Evolutionary conservation across 768 basidiomycete species (phyloP).

Genomic region (Pluteus cervinus): DNA sequence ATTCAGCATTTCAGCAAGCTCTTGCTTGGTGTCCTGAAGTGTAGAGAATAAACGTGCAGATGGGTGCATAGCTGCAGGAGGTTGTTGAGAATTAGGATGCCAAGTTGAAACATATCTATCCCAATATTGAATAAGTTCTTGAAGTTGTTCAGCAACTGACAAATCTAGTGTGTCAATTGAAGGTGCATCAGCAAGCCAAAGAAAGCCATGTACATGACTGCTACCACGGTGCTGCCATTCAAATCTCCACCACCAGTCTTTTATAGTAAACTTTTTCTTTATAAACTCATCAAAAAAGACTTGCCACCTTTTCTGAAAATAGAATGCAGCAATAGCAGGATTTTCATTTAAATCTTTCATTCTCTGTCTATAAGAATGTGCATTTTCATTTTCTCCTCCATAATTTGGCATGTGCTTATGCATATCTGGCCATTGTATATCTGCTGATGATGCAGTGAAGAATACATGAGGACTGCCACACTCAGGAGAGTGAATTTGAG

Average conservation of each 20-base stretch:
- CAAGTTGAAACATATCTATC: too few species aligned
- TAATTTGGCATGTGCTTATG: constrained; percentile 21
- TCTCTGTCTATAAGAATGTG: constrained; percentile 6
- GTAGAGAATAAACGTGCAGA: constrained; percentile 11
- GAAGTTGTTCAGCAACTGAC: constrained; percentile 14
- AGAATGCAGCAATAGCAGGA: constrained; percentile 17
- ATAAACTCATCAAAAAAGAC: constrained; percentile 13
- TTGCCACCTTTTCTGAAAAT: constrained; percentile 15
- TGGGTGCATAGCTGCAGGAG: constrained; percentile 12
- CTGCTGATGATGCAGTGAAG: constrained; percentile 19
- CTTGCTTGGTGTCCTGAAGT: constrained; percentile 16
- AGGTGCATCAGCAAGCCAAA: constrained; percentile 19
- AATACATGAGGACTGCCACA: constrained; percentile 18
- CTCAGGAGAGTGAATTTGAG: constrained; percentile 14
- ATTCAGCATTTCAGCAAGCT: constrained; percentile 17
- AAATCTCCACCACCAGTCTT: too few species aligned
- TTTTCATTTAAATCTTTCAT: constrained; percentile 16
- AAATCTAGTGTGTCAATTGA: constrained; percentile 11
- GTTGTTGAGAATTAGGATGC: too few species aligned
- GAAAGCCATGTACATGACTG: constrained; percentile 20
- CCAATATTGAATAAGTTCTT: too few species aligned
- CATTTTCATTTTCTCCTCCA: too few species aligned
- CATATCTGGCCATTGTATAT: constrained; percentile 25
- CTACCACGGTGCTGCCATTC: too few species aligned
- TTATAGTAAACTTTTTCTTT: too few species aligned